A percentile compares a stretch with the other conserved stretches of the same genome.
These are phyloP conservation scores for Eutrema japonicum DNA, from an alignment of 345 rosid species.

Conservation along the genomic window DNA sequence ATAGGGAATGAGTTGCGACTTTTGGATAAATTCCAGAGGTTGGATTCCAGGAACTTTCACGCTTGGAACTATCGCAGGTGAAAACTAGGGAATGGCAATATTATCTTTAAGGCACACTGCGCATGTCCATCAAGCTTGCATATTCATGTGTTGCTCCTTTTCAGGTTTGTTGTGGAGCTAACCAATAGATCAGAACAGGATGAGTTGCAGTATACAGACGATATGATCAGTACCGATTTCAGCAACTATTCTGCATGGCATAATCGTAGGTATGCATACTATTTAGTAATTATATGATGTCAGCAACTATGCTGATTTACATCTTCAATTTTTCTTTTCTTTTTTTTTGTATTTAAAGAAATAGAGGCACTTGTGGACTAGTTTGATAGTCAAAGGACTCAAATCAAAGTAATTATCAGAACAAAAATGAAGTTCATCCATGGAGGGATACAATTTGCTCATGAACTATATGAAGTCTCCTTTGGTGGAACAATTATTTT, in stretches of 20 bases:
- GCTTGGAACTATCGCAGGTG: constrained; percentile 97
- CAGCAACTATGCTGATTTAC: constrained; percentile 3
- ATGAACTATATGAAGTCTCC: constrained; percentile 17
- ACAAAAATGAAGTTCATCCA: not conserved
- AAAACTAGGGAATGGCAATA: not conserved
- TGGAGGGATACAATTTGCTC: constrained; percentile 5
- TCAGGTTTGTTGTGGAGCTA: constrained; percentile 72
- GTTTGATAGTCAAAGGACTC: constrained; percentile 17
- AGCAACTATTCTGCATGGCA: constrained; percentile 99
- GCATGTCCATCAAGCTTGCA: not conserved
- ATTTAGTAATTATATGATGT: not conserved
- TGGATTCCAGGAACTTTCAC: constrained; percentile 84
- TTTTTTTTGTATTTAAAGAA: not conserved
- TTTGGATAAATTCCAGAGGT: constrained; percentile 61
- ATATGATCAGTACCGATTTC: constrained; percentile 64
- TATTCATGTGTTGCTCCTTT: constrained; percentile 27
- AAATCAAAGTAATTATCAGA: not conserved
- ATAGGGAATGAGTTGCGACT: constrained; percentile 62
- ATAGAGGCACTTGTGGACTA: constrained; percentile 9
- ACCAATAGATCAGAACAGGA: constrained; percentile 79
- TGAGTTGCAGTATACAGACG: constrained; percentile 70
- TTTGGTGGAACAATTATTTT: not conserved
- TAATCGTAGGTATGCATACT: constrained; percentile 72
- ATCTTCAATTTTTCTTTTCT: not conserved
- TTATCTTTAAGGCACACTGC: not conserved